Percentiles rank a stretch among this genome's conserved stretches.
These are phyloP conservation scores for Paratrypanosoma confusum DNA, from an alignment of 208 protist genomes.

Conservation along the genomic window DNA sequence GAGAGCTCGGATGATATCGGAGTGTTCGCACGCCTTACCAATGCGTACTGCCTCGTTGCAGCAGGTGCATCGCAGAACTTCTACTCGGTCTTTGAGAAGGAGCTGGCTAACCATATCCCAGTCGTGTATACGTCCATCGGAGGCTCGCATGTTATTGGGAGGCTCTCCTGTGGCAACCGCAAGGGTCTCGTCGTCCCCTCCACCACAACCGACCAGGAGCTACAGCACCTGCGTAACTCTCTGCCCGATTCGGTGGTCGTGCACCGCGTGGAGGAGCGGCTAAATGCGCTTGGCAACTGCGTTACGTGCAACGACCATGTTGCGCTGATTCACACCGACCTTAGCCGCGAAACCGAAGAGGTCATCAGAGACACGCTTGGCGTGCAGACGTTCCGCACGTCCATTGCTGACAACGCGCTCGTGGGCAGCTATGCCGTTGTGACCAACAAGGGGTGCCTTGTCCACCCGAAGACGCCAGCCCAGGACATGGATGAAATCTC, in stretches of 20 bases:
- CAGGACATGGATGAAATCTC: conserved; percentile 99
- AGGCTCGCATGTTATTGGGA: conserved; percentile 93
- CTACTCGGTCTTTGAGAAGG: conserved; percentile 97
- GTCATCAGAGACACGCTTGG: conserved; percentile 98
- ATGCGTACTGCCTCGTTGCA: conserved; percentile 98
- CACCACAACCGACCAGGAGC: conserved; percentile 98
- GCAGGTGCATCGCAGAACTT: conserved; percentile 97
- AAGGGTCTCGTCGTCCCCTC: conserved; percentile 98
- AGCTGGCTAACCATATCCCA: conserved; percentile 97
- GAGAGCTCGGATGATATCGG: conserved; percentile 99
- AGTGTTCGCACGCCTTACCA: conserved; percentile 99
- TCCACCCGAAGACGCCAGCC: conserved; percentile 92
- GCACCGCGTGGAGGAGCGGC: conserved; percentile 97
- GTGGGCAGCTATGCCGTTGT: conserved; percentile 98
- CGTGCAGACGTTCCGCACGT: conserved; percentile 98
- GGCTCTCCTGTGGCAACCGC: conserved; percentile 95
- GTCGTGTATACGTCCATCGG: conserved; percentile 97
- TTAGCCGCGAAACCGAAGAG: conserved; percentile 99
- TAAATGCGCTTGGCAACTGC: conserved; percentile 98
- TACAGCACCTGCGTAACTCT: conserved; percentile 98
- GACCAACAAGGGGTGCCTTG: conserved; percentile 98
- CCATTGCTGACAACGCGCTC: conserved; percentile 95
- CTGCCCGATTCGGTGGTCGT: conserved; percentile 96
- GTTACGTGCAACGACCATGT: conserved; percentile 99
- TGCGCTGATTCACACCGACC: conserved; percentile 98